Percentiles rank a stretch among this genome's conserved stretches.
These are phyloP conservation scores for Bretschneidera sinensis DNA, from an alignment of 345 rosid species.

Conservation along the genomic window DNA sequence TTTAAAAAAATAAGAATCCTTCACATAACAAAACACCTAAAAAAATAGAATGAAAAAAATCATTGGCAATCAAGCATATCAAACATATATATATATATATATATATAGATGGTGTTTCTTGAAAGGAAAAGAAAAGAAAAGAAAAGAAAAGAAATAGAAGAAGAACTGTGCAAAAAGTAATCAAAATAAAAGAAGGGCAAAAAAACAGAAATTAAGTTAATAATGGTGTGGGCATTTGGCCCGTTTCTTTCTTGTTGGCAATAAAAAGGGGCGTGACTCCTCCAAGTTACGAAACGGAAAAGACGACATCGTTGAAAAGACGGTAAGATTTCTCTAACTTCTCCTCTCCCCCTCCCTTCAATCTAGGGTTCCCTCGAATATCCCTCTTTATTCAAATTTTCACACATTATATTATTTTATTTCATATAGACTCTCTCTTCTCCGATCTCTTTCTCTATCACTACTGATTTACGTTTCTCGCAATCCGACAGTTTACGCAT, in stretches of 20 bases:
- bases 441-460: constrained; percentile 9
- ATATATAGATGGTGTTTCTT: constrained; percentile 12
- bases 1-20: too few relatives aligned
- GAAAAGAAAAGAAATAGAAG: neutral
- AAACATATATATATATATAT: constrained; percentile 15
- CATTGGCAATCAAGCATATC: too few relatives aligned
- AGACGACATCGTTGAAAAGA: constrained; percentile 27
- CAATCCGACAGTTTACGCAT: too few relatives aligned
- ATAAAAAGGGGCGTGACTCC: constrained; percentile 33
- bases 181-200: neutral
- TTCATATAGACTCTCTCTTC: constrained; percentile 9
- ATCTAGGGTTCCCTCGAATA: constrained; percentile 26
- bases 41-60: too few relatives aligned
- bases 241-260: constrained; percentile 13
- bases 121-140: neutral
- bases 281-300: neutral
- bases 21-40: too few relatives aligned
- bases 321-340: constrained; percentile 1
- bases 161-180: too few relatives aligned
- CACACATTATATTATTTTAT: neutral
- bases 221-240: constrained; percentile 22
- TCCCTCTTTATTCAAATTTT: neutral
- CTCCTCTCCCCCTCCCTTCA: constrained; percentile 14
- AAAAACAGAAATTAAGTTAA: neutral
- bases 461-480: too few relatives aligned